Evolutionary conservation across 2,329 filamentous ascomycete species (phyloP), one percentile per base, ranked within the genome.

Genomic region (Ophiostoma australiae): DNA sequence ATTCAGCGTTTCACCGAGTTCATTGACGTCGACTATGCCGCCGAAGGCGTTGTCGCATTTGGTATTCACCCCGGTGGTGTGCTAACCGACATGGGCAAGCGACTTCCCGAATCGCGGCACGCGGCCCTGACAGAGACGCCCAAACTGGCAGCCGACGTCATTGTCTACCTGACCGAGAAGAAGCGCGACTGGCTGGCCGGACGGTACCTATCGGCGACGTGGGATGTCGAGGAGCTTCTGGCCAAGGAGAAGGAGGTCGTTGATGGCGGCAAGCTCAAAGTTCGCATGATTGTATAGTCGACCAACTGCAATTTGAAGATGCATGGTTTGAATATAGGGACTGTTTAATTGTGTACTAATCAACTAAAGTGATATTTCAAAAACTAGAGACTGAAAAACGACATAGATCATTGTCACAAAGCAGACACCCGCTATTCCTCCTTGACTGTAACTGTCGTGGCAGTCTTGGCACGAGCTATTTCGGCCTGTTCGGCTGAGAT

Each of bases 31-130:
- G 84, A 86, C 73, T 82, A 86, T 73, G 52, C 70, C 35, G 76
- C 79, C 11, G 75, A 83, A 66, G 81, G 81, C 0, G 73, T 84
- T 0, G 74, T 84, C 11, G 79, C 79, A n/a, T 79, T 79, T 58
- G 74, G 78, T 2, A 70, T 84, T 4, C 82, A 85, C 75, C 84
- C 84, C 0, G 84, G 84, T 2, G 80, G 78, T 17, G 79, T 83
- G 1, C 76, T 76, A 74, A 85, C 83, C 0, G 81, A 82, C 39
- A 76, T 85, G 70, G 78, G 80, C 3, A 61, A 65, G 15, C 76
- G 76, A 1, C 77, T 82, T 77, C 80, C 80, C 0, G 58, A 77
- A 27, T 52, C 75, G 5, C 33, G 70, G 5, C 73, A 70, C 15
- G 11, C 61, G 13, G 41, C 58, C 5, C 71, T 77, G 65, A 73